phyloP scores from a whole-genome alignment of 345 rosid genomes.

The Brassica rapa region DNA sequence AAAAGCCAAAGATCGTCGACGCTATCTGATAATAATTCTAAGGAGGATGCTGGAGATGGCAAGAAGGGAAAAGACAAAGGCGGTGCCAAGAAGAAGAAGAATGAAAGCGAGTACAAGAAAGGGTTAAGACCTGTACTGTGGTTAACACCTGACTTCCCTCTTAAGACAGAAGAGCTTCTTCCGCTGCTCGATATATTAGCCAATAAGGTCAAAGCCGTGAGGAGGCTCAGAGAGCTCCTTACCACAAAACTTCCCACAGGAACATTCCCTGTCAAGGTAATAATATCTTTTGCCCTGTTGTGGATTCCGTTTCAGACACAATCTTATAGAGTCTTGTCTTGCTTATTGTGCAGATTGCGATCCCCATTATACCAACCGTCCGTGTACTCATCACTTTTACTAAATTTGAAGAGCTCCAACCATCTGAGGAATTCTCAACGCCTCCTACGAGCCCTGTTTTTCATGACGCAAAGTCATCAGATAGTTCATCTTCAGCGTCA shows the following conservation, averaged over 20 bases:
- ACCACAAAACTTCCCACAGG: slow-evolving; percentile 83
- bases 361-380: slow-evolving; percentile 88
- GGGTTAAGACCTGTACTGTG: slow-evolving; percentile 87
- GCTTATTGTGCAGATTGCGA: slow-evolving; percentile 65
- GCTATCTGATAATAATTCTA: slow-evolving; percentile 45
- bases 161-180: slow-evolving; percentile 82
- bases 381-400: slow-evolving; percentile 89
- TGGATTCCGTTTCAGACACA: background rate
- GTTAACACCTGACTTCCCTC: slow-evolving; percentile 87
- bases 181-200: slow-evolving; percentile 93
- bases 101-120: slow-evolving; percentile 82
- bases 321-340: background rate
- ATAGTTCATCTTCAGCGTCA: slow-evolving; percentile 49
- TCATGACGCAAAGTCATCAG: slow-evolving; percentile 75
- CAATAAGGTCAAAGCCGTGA: slow-evolving; percentile 86
- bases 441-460: slow-evolving; percentile 84
- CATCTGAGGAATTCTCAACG: slow-evolving; percentile 75
- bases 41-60: slow-evolving; percentile 43
- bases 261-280: slow-evolving; percentile 92
- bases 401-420: slow-evolving; percentile 86
- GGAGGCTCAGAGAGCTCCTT: slow-evolving; percentile 92
- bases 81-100: slow-evolving; percentile 66
- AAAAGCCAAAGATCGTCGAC: slow-evolving; percentile 56
- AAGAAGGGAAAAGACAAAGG: slow-evolving; percentile 56
- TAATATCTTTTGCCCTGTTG: background rate